Conservation (phyloP, 495 filamentous ascomycete species). For the Friedmanniomyces simplex region DNA sequence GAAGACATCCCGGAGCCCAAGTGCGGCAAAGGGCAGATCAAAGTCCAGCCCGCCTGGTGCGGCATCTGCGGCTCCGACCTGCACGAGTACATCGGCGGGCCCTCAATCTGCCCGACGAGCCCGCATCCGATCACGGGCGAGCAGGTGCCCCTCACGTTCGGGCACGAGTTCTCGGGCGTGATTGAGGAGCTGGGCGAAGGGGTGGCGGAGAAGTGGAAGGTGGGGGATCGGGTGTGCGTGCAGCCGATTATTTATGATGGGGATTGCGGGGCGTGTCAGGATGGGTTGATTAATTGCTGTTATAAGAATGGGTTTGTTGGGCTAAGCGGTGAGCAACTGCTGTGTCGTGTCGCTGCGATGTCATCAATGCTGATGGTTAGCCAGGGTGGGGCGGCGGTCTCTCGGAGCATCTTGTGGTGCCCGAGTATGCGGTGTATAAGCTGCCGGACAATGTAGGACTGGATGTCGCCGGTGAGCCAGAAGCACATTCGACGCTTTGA, state of each 20-base stretch:
- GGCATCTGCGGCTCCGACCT: slow-evolving; percentile 52
- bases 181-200: slow-evolving; percentile 48
- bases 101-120: slow-evolving; percentile 35
- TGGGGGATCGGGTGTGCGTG: slow-evolving; percentile 47
- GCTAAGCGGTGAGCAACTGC: slow-evolving; percentile 34
- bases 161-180: slow-evolving; percentile 52
- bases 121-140: slow-evolving; percentile 51
- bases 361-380: slow-evolving; percentile 25
- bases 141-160: slow-evolving; percentile 45
- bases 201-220: slow-evolving; percentile 37
- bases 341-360: slow-evolving; percentile 10
- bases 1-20: slow-evolving; percentile 31
- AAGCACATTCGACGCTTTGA: background rate
- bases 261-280: slow-evolving; percentile 42
- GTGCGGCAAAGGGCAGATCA: slow-evolving; percentile 29
- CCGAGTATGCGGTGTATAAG: slow-evolving; percentile 33
- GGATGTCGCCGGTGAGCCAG: slow-evolving; percentile 36
- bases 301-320: slow-evolving; percentile 51
- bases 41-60: slow-evolving; percentile 44
- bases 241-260: slow-evolving; percentile 52
- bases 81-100: slow-evolving; percentile 45
- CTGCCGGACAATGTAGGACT: slow-evolving; percentile 41
- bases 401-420: slow-evolving; percentile 46
- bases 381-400: slow-evolving; percentile 45
- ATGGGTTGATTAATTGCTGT: slow-evolving; percentile 46